Evolutionary conservation across 2,329 filamentous ascomycete species (phyloP).

Genomic region (Phialophora chinensis): DNA sequence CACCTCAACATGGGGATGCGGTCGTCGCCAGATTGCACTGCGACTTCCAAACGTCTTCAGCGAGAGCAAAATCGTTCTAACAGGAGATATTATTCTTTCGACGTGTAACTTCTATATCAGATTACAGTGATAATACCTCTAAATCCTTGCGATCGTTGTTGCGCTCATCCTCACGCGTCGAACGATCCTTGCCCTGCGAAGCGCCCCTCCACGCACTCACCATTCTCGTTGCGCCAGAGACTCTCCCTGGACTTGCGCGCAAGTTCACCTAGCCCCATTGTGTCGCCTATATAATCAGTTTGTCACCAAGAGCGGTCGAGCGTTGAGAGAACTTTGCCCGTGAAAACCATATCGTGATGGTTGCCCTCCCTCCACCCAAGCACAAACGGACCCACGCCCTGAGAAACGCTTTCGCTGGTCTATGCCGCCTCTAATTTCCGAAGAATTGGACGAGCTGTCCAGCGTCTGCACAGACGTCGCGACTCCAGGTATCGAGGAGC

Average conservation of each 20-base stretch:
- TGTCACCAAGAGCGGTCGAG: neutral
- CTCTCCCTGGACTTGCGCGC: neutral
- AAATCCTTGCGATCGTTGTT: constrained; percentile 14
- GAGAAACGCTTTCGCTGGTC: neutral
- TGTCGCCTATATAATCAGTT: neutral
- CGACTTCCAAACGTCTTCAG: constrained; percentile 9
- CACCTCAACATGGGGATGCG: neutral
- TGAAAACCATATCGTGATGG: constrained; percentile 6
- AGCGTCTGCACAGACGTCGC: constrained; percentile 12
- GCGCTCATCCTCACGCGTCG: constrained; percentile 31
- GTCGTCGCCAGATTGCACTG: constrained; percentile 3
- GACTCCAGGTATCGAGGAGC: neutral
- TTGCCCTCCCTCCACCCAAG: constrained; percentile 4
- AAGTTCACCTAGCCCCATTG: constrained; percentile 5
- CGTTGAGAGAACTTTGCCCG: neutral
- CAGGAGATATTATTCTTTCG: constrained; percentile 15
- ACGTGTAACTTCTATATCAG: constrained; percentile 28
- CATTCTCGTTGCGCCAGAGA: constrained; percentile 9
- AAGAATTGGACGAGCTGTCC: constrained; percentile 23
- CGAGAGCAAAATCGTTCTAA: constrained; percentile 11
- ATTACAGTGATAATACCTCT: neutral
- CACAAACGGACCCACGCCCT: neutral
- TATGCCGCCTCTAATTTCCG: constrained; percentile 32
- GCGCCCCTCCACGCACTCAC: constrained; percentile 13
- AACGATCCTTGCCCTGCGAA: constrained; percentile 14